Evolutionary conservation across 2,329 filamentous ascomycete species (phyloP), one percentile per base, ranked within the genome.

Genomic region (Aspergillus novoparasiticus): DNA sequence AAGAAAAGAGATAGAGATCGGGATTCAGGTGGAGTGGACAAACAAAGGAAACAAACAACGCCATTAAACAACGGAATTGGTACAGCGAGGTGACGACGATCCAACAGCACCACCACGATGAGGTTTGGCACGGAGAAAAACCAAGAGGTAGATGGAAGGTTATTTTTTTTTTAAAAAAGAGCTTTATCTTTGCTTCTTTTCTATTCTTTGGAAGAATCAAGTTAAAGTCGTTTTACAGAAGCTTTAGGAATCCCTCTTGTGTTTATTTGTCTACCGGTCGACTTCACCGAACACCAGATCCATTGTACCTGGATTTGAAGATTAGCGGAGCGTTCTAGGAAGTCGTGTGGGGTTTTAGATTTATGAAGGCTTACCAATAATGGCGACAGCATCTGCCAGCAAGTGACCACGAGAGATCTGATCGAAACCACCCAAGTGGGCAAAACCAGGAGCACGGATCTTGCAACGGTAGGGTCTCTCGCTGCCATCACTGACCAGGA

Each of bases 391-490:
- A 80, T 99, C 95, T 65, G 96, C 95, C 72, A 99, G 83, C 80
- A 99, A 82, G 82, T 99, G 96, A 36, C 95, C 95, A 81, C 92
- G 90, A 68, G 89, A 89, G 61, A 99, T 86, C 76, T 98, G 94
- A 79, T 99, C 95, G 79, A 99, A 97, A 69, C 93, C 94, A 74
- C 87, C 88, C 80, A 99, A 82, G 82, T 99, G 96, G 68, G 95
- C 95, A 75, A 99, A 99, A 66, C 95, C 95, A 63, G 95, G 95
- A 43, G 96, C 94, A 73, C 95, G 89, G 73, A 99, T 97, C 84
- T 97, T 96, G 82, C 95, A 97, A 75, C 96, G 87, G 84, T 99
- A 99, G 54, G 95, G 95, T 75, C 95, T 86, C 86, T 99, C 95
- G 77, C 89, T 95, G 68, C 95, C 95, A 77, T 99, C 95, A 77